Evolutionary conservation across 495 filamentous ascomycete species (phyloP).

Genomic region (Jackrogersella minutella): DNA sequence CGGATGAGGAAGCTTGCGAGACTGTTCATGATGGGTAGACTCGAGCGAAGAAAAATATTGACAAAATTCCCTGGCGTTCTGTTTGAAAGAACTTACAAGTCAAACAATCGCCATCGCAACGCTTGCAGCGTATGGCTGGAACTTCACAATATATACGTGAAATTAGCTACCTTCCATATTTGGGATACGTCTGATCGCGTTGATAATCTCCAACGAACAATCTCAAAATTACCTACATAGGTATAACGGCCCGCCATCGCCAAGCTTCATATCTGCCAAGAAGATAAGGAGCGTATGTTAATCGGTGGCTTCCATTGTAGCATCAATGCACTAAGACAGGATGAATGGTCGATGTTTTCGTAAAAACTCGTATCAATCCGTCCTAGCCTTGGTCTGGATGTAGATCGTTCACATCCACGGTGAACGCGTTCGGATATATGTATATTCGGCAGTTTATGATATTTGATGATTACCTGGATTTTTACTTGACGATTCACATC

Average conservation of each 20-base stretch:
- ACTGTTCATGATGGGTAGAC: constrained; percentile 9
- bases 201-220: constrained; percentile 10
- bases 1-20: constrained; percentile 23
- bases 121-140: background rate
- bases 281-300: background rate
- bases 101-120: background rate
- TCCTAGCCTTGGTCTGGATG: background rate
- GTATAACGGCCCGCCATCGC: constrained; percentile 7
- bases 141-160: background rate
- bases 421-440: no score
- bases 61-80: background rate
- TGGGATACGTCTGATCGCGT: constrained; percentile 8
- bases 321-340: no score
- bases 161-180: constrained; percentile 25
- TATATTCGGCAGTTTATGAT: no score
- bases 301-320: background rate
- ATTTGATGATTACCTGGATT: no score
- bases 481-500: no score
- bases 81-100: background rate
- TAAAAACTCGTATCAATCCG: background rate
- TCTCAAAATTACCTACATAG: constrained; percentile 8
- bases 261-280: constrained; percentile 32
- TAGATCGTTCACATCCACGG: background rate
- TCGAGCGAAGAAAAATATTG: background rate
- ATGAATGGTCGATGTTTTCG: background rate